Conservation (phyloP, 371 early-diverging fungal species). For the Actinomortierella ambigua region DNA sequence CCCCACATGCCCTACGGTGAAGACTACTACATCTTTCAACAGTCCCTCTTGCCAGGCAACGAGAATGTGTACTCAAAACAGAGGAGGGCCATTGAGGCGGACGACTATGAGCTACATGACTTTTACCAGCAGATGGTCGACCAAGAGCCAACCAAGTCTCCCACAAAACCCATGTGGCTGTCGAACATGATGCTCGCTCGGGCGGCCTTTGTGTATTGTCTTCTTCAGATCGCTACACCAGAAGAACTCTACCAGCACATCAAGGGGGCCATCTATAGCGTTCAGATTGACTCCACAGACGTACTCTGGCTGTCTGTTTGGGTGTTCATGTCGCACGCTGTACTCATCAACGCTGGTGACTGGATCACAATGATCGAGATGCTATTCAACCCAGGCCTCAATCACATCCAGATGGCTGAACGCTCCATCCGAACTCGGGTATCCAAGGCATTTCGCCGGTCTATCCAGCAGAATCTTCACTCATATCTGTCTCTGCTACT, state of each 20-base stretch:
- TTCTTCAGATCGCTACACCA: conserved; percentile 20
- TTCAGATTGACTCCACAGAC: too few relatives aligned
- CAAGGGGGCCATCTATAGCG: too few relatives aligned
- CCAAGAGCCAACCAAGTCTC: conserved; percentile 22
- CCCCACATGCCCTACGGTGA: too few relatives aligned
- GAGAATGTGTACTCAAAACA: too few relatives aligned
- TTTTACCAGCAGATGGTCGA: conserved; percentile 29
- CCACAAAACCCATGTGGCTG: conserved; percentile 20
- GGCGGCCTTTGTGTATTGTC: conserved; percentile 14
- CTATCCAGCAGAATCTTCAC: conserved; percentile 29
- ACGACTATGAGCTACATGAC: conserved; percentile 34
- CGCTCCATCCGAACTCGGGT: conserved; percentile 19
- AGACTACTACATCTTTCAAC: too few relatives aligned
- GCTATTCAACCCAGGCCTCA: too few relatives aligned
- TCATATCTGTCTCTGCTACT: conserved; percentile 20
- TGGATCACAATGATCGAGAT: too few relatives aligned
- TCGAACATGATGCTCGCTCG: conserved; percentile 32
- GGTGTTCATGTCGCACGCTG: too few relatives aligned
- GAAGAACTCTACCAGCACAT: conserved; percentile 10
- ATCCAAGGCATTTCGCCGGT: conserved; percentile 13
- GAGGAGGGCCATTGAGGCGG: not conserved
- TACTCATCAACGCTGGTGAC: too few relatives aligned
- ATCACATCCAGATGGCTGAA: conserved; percentile 4
- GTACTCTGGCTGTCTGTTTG: too few relatives aligned
- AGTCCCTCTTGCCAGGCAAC: too few relatives aligned